Evolutionary conservation across 768 basidiomycete genomes (phyloP).

Genomic region (Russula sp.): DNA sequence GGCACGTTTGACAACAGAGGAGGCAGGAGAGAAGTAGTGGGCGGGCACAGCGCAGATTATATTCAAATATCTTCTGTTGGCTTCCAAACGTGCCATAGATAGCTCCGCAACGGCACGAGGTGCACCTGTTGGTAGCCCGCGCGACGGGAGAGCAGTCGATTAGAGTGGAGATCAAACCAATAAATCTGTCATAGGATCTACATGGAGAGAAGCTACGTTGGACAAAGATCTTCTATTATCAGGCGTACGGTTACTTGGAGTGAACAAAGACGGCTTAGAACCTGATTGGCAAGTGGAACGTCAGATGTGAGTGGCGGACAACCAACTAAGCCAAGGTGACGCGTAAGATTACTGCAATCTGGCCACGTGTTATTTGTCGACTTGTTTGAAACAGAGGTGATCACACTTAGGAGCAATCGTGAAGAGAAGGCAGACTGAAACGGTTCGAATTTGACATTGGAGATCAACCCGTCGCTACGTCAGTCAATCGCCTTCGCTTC

Average conservation of each 20-base stretch:
- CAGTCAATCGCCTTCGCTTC: not conserved
- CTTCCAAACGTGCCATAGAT: not conserved
- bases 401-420: constrained; percentile 14
- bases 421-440: constrained; percentile 22
- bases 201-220: constrained; percentile 11
- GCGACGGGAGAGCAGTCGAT: constrained; percentile 2
- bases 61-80: not conserved
- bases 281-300: not conserved
- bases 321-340: not conserved
- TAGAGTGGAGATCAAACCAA: constrained; percentile 27
- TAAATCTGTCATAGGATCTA: constrained; percentile 27
- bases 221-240: constrained; percentile 15
- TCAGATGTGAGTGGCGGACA: not conserved
- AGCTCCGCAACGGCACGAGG: not conserved
- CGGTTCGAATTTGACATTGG: constrained; percentile 4
- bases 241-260: constrained; percentile 2
- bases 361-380: constrained; percentile 11
- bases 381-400: constrained; percentile 19
- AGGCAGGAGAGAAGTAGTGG: constrained; percentile 24
- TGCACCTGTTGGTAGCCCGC: not conserved
- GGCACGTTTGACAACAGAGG: constrained; percentile 13
- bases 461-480: constrained; percentile 21
- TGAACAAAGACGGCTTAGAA: constrained; percentile 5
- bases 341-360: constrained; percentile 2
- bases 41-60: constrained; percentile 20